Base-by-base conservation (phyloP, 768 basidiomycete species). In the Cyathus striatus region DNA sequence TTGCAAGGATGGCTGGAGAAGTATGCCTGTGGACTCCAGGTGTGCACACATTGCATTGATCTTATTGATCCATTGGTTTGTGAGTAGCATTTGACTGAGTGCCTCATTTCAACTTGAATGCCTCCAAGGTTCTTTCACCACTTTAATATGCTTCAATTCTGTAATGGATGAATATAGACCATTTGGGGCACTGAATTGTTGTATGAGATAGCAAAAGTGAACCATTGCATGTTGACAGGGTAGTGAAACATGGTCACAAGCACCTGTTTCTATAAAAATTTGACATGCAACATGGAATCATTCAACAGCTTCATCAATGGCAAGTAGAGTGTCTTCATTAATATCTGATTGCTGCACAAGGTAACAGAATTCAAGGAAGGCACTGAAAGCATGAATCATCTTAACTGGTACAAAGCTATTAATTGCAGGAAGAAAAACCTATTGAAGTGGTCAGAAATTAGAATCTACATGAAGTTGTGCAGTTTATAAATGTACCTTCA, bases 311-410 rank as follows among this genome's bases (percentile, higher is more conserved):
- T 50, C 41, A 9, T 57, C 23, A 12, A 68, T 18, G 2, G 38
- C 30, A 3, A 5, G 21, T 2, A 65, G 47, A 6, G 49, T 48
- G 5, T 41, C 48, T 6, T 9, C 35, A 36, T 9, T 6, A 18
- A 18, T 36, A 12, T 27, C 20, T 1, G 41, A 35, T 7, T 53
- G 52, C 5, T 58, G 54, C 1, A 55, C 60, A 12, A 65, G 47
- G 37, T 63, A 65, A 13, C 63, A 60, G 40, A 65, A 60, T 27
- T 70, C 66, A 0, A 72, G 38, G 20, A 68, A 42, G 4, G 60
- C 58, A 3, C 44, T 32, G 5, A 59, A 45, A 1, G 52, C 51
- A 7, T 43, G 20, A 1, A 64, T 37, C 36, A 55, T 51, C 17
- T 48, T 24, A 4, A 41, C n/a, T 5, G 47, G 52, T 2, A 58